Base-by-base conservation (phyloP, 2,329 filamentous ascomycete species). In the Blastomyces parvus region DNA sequence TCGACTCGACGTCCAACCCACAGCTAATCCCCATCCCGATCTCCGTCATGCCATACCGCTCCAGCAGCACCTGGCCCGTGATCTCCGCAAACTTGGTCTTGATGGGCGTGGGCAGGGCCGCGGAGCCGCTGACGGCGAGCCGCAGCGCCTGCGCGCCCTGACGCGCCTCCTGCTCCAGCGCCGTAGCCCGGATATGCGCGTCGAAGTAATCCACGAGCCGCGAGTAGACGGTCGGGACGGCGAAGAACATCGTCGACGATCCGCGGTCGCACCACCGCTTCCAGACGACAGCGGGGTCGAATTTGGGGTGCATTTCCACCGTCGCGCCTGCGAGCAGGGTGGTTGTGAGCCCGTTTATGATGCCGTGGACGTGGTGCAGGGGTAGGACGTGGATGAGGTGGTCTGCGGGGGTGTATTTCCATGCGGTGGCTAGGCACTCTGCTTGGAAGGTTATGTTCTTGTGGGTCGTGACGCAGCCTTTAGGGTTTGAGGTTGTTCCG, bases 211-310 rank as follows among this genome's bases (percentile, higher is more conserved):
- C 76, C 63, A 78, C 76, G 60, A 82, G 70, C 0, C 79, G 75
- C 56, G 79, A 77, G 69, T 81, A 82, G 38, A 82, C 80, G 0
- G 80, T 82, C 3, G 80, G 80, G 1, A 82, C 80, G 19, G 78
- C 80, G 67, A 79, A 78, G 72, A 82, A 82, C 73, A 82, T 77
- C 0, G 77, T 75, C 36, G 79, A 73, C 55, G 73, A 70, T 65
- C 75, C 76, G 62, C 66, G 69, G 38, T 70, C 73, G 63, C 72
- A 70, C 78, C 79, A 82, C 19, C 80, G 74, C 25, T 74, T 70
- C 80, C 80, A 82, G 67, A 81, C 79, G 62, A 74, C 67, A 66
- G 72, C 66, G 13, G 77, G 71, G 58, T 80, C 74, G 71, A 82
- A 77, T 67, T 77, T 74, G 57, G 77, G 66, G 67, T 79, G 66